A percentile compares a stretch with the other conserved stretches of the same genome.
Conservation (phyloP, 768 basidiomycete species). For the Leccinellum albellum region DNA sequence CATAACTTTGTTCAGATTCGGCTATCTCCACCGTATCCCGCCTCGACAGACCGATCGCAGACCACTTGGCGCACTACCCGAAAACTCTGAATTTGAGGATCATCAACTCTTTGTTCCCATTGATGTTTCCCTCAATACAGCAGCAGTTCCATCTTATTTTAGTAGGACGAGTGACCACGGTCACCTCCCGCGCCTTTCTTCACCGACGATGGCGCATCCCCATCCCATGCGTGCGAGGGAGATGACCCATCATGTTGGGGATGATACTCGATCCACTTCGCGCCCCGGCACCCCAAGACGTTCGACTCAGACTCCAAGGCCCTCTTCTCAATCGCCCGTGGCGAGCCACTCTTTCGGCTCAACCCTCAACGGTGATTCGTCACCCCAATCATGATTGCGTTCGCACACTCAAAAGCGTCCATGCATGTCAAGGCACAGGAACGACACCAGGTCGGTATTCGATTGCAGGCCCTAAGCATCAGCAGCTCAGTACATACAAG, state of each 20-base stretch:
- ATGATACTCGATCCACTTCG: conserved; percentile 17
- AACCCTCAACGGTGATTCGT: conserved; percentile 48
- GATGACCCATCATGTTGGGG: conserved; percentile 11
- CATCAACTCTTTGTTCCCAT: conserved; percentile 74
- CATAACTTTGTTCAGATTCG: conserved; percentile 53
- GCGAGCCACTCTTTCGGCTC: conserved; percentile 35
- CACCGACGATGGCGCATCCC: conserved; percentile 26
- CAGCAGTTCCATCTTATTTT: background rate
- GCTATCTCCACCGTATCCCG: conserved; percentile 90
- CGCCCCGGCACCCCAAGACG: conserved; percentile 28
- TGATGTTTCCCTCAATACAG: conserved; percentile 35
- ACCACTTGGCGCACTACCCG: conserved; percentile 53
- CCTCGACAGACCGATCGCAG: conserved; percentile 60
- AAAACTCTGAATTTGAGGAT: conserved; percentile 53
- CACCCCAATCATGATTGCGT: conserved; percentile 37
- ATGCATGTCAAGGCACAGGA: conserved; percentile 31
- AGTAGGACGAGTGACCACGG: conserved; percentile 4
- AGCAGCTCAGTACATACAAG: conserved; percentile 20
- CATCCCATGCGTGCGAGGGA: conserved; percentile 25
- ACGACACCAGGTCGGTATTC: conserved; percentile 19
- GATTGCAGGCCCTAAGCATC: conserved; percentile 17
- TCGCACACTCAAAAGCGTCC: conserved; percentile 34
- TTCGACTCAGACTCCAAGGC: conserved; percentile 25
- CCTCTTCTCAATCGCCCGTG: conserved; percentile 30
- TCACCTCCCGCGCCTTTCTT: conserved; percentile 8